These are phyloP conservation scores for Termitomyces sp. DNA, from an alignment of 768 basidiomycete species.

Conservation along the genomic window DNA sequence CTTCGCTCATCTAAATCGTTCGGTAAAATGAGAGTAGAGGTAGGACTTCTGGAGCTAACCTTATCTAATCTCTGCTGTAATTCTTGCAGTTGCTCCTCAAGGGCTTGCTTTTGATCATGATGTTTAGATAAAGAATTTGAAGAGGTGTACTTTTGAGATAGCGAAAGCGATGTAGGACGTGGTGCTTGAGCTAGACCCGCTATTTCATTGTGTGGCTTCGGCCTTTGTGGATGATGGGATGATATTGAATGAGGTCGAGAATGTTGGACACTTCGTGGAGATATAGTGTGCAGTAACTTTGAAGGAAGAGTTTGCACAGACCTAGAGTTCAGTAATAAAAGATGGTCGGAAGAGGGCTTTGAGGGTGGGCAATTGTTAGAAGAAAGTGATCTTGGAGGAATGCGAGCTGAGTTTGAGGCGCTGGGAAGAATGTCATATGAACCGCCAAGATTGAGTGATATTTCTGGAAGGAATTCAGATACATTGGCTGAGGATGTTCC, in stretches of 20 bases:
- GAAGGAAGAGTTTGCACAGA: neutral
- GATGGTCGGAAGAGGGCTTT: neutral
- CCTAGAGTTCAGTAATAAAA: neutral
- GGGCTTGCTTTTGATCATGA: constrained; percentile 1
- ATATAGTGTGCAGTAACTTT: neutral
- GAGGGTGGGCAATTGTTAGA: neutral
- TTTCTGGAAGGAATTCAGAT: constrained; percentile 55
- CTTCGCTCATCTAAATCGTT: constrained; percentile 39
- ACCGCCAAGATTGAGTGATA: constrained; percentile 55
- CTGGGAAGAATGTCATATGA: constrained; percentile 40
- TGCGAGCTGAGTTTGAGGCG: neutral
- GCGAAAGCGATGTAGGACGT: neutral
- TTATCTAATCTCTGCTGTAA: constrained; percentile 40
- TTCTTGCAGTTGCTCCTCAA: constrained; percentile 22
- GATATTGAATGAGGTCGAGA: constrained; percentile 7
- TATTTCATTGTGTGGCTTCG: neutral
- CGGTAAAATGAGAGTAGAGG: constrained; percentile 11
- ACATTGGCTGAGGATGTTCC: constrained; percentile 29
- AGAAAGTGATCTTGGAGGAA: neutral
- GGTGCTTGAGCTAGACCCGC: neutral
- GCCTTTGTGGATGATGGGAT: constrained; percentile 5
- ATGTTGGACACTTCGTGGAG: constrained; percentile 7
- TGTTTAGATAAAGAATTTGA: neutral
- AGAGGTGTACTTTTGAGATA: neutral
- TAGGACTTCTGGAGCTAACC: constrained; percentile 25